These are phyloP conservation scores for Trichoderma oligosporum DNA, from an alignment of 2,329 filamentous ascomycete genomes.

Conservation along the genomic window DNA sequence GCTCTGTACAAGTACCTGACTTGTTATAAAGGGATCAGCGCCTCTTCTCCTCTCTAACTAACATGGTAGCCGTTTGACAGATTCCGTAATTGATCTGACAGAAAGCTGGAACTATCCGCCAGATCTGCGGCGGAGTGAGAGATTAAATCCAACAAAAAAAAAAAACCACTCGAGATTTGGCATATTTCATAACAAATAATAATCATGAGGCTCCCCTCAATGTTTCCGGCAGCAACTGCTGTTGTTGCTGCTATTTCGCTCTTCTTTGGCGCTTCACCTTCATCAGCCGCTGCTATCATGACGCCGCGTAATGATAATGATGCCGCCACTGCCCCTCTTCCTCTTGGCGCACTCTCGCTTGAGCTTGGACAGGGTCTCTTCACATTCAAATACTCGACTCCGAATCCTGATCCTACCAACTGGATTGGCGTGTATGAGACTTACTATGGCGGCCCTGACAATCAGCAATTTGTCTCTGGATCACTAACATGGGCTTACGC, in stretches of 20 bases:
- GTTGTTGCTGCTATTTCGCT: conserved; percentile 5
- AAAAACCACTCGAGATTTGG: not conserved
- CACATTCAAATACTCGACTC: conserved; percentile 37
- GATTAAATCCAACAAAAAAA: no score
- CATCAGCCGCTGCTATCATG: conserved; percentile 10
- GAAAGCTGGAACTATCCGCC: not conserved
- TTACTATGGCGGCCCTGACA: conserved; percentile 34
- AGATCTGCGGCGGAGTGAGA: conserved; percentile 15
- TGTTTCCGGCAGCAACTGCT: conserved; percentile 4
- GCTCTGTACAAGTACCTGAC: no score
- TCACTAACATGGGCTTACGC: conserved; percentile 37
- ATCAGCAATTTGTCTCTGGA: conserved; percentile 28
- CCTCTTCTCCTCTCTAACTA: not conserved
- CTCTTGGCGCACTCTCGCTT: conserved; percentile 19
- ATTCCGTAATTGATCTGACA: not conserved
- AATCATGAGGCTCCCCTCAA: conserved; percentile 15
- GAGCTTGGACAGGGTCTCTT: conserved; percentile 22
- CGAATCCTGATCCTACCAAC: conserved; percentile 29
- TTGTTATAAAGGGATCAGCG: conserved; percentile 5
- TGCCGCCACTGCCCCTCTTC: not conserved
- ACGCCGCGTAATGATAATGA: not conserved
- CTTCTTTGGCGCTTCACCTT: conserved; percentile 9
- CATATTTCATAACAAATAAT: not conserved
- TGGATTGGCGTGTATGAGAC: conserved; percentile 39
- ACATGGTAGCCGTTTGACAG: not conserved